Conservation (phyloP, 106 monocot species). For the Dendrobium chrysotoxum region DNA sequence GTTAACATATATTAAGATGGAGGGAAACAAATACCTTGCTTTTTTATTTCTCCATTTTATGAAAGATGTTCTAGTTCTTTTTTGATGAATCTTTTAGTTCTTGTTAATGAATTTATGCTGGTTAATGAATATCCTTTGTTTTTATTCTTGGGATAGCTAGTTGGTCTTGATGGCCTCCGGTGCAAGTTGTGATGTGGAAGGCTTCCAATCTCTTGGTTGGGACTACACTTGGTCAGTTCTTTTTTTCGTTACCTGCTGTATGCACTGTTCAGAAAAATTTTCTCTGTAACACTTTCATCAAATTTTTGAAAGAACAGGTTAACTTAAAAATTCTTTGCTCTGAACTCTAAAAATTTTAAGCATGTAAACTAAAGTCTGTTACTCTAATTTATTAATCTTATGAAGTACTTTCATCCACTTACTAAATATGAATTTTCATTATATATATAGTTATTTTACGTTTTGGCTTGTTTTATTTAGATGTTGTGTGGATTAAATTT, state of each 20-base stretch:
- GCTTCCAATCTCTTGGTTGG: background rate
- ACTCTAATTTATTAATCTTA: background rate
- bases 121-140: background rate
- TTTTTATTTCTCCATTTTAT: background rate
- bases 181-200: conserved; percentile 1
- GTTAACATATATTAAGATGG: background rate
- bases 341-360: background rate
- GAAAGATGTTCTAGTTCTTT: background rate
- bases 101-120: background rate
- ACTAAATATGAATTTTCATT: background rate
- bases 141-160: background rate
- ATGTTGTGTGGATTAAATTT: background rate
- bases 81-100: background rate
- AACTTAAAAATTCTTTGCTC: background rate
- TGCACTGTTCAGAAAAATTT: background rate
- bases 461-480: background rate
- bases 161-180: background rate
- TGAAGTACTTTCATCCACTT: background rate
- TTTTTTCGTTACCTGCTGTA: background rate
- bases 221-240: conserved; percentile 4
- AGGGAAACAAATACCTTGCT: background rate
- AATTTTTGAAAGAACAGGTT: background rate
- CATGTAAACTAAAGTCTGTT: background rate
- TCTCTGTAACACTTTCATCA: background rate
- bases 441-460: background rate